Conservation (phyloP, 2,329 filamentous ascomycete genomes). For the Harringtonia lauricola region DNA sequence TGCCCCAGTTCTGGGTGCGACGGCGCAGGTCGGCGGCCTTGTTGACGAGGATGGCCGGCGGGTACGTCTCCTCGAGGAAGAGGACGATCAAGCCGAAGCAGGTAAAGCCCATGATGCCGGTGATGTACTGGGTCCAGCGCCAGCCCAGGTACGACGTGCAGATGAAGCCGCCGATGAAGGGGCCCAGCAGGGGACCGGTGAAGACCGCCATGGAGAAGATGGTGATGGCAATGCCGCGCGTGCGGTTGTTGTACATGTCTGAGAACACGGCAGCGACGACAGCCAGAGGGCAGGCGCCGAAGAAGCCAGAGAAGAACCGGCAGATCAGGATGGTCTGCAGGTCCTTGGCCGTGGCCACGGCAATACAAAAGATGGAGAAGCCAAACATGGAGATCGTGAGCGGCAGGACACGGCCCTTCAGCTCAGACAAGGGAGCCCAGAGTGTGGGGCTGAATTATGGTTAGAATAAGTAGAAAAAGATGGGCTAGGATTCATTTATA, state of each 20-base stretch:
- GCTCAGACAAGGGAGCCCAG: conserved; percentile 64
- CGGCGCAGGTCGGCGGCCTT: conserved; percentile 53
- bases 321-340: conserved; percentile 59
- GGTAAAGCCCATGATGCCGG: conserved; percentile 50
- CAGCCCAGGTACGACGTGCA: conserved; percentile 51
- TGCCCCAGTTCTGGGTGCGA: conserved; percentile 57
- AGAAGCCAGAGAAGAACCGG: conserved; percentile 65
- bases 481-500: not conserved
- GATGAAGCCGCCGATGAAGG: conserved; percentile 60
- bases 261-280: conserved; percentile 61
- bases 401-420: conserved; percentile 54
- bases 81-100: conserved; percentile 49
- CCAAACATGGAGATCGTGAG: conserved; percentile 52
- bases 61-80: conserved; percentile 60
- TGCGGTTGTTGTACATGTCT: conserved; percentile 58
- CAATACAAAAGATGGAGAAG: conserved; percentile 59
- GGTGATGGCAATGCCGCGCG: conserved; percentile 46
- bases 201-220: conserved; percentile 54
- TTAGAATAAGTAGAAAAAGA: not conserved
- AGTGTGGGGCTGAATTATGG: conserved; percentile 44
- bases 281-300: conserved; percentile 57
- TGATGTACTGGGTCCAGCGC: conserved; percentile 62
- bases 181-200: conserved; percentile 54
- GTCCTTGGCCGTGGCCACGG: conserved; percentile 53
- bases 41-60: conserved; percentile 50